phyloP scores from a whole-genome alignment of 305 asterid genomes.

The Rubia peregrina region DNA sequence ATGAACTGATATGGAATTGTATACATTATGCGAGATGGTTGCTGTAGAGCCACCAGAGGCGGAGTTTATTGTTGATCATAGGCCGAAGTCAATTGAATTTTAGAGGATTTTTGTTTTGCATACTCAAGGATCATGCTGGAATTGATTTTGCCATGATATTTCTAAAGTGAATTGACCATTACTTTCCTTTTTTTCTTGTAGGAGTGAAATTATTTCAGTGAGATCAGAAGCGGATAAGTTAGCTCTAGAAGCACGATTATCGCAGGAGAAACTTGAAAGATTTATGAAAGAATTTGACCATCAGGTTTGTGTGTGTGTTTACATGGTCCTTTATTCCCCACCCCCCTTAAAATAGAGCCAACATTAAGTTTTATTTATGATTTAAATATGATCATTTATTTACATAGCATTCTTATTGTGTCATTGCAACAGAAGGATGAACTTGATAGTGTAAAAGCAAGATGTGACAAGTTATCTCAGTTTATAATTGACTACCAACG shows the following conservation, averaged over 20 bases:
- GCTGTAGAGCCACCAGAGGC: neutral
- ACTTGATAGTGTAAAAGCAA: conserved; percentile 50
- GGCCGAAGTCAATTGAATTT: neutral
- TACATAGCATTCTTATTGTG: conserved; percentile 8
- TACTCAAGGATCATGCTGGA: neutral
- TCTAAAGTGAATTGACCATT: neutral
- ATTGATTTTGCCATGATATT: neutral
- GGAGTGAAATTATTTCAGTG: conserved; percentile 57
- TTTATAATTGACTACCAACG: conserved; percentile 72
- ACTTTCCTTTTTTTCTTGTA: conserved; percentile 17
- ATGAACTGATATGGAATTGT: neutral
- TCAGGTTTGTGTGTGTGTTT: conserved; percentile 40
- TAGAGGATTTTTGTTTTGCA: neutral
- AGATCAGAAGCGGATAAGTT: conserved; percentile 74
- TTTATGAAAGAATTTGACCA: conserved; percentile 84
- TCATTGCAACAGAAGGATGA: conserved; percentile 55
- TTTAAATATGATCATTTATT: neutral
- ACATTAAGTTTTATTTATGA: conserved; percentile 7
- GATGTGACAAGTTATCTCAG: conserved; percentile 90
- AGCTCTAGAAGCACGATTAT: conserved; percentile 61
- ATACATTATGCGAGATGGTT: neutral
- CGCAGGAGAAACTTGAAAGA: conserved; percentile 70
- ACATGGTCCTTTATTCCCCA: neutral
- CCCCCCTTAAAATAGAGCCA: neutral
- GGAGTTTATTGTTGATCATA: neutral